phyloP scores from a whole-genome alignment of 495 filamentous ascomycete genomes.

The Pseudomonodictys pantanalensis region DNA sequence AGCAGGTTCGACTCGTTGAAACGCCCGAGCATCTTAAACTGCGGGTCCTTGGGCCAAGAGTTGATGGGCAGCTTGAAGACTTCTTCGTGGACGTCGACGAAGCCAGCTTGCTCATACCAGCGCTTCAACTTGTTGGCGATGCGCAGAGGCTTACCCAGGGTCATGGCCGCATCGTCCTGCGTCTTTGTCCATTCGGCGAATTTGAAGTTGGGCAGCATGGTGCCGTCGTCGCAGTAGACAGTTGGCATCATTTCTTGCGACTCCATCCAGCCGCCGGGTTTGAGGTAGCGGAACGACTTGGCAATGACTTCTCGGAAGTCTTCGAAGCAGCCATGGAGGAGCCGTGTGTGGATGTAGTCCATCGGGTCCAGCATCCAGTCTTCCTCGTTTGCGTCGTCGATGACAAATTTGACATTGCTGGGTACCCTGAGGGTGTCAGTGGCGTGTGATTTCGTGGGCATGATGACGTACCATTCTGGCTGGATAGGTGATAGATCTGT shows the following conservation, averaged over 20 bases:
- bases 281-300: conserved; percentile 33
- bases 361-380: conserved; percentile 38
- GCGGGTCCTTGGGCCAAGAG: conserved; percentile 42
- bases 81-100: conserved; percentile 44
- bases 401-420: conserved; percentile 39
- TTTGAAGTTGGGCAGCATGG: conserved; percentile 46
- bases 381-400: conserved; percentile 40
- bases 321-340: conserved; percentile 36
- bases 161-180: conserved; percentile 39
- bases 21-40: conserved; percentile 41
- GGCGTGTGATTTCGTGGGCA: background rate
- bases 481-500: conserved; percentile 39
- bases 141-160: conserved; percentile 32
- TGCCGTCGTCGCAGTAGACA: conserved; percentile 38
- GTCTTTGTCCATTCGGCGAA: conserved; percentile 38
- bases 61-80: conserved; percentile 43
- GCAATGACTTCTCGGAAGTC: conserved; percentile 38
- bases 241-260: conserved; percentile 37
- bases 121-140: conserved; percentile 42
- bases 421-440: conserved; percentile 27
- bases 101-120: conserved; percentile 43
- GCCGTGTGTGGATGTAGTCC: conserved; percentile 39
- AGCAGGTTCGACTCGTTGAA: conserved; percentile 46
- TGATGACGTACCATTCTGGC: conserved; percentile 33
- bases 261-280: conserved; percentile 39